Conservation (phyloP, 768 basidiomycete genomes). For the Boletus sensibilis region DNA sequence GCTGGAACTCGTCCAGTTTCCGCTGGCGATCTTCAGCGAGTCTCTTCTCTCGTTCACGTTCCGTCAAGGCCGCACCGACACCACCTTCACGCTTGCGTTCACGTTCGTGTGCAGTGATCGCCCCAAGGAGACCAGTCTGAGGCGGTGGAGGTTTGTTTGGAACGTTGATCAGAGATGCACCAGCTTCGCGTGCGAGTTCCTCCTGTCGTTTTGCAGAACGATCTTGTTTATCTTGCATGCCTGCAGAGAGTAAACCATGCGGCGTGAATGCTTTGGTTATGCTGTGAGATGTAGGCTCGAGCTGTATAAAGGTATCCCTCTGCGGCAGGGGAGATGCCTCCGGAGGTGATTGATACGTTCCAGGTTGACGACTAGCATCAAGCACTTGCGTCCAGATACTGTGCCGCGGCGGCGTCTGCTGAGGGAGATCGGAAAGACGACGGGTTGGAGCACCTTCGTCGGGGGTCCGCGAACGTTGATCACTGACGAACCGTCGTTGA, state of each 20-base stretch:
- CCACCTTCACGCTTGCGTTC: slow-evolving; percentile 95
- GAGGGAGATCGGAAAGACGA: slow-evolving; percentile 54
- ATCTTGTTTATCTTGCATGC: slow-evolving; percentile 93
- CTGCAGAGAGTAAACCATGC: slow-evolving; percentile 91
- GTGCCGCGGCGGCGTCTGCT: slow-evolving; percentile 52
- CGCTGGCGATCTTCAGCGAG: slow-evolving; percentile 90
- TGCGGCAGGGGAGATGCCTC: slow-evolving; percentile 35
- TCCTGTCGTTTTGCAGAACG: slow-evolving; percentile 95
- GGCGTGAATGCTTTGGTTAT: slow-evolving; percentile 95
- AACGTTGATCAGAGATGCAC: slow-evolving; percentile 93
- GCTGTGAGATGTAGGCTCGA: slow-evolving; percentile 65
- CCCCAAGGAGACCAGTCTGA: slow-evolving; percentile 92
- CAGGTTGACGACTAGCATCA: slow-evolving; percentile 59
- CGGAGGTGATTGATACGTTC: slow-evolving; percentile 34
- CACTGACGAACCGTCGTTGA: slow-evolving; percentile 51
- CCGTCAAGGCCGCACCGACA: slow-evolving; percentile 90
- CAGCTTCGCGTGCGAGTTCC: slow-evolving; percentile 87
- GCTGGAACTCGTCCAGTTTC: slow-evolving; percentile 87
- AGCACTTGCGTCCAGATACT: slow-evolving; percentile 89
- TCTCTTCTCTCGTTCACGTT: slow-evolving; percentile 91
- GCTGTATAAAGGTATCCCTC: slow-evolving; percentile 67
- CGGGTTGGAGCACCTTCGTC: slow-evolving; percentile 57
- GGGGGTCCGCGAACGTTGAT: slow-evolving; percentile 56
- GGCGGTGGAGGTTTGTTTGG: slow-evolving; percentile 93
- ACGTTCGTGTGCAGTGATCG: slow-evolving; percentile 92